A percentile compares a stretch with the other conserved stretches of the same genome.
Evolutionary conservation across 1,284 basidiomycete genomes (phyloP).

Genomic region (Schizopora paradoxa): DNA sequence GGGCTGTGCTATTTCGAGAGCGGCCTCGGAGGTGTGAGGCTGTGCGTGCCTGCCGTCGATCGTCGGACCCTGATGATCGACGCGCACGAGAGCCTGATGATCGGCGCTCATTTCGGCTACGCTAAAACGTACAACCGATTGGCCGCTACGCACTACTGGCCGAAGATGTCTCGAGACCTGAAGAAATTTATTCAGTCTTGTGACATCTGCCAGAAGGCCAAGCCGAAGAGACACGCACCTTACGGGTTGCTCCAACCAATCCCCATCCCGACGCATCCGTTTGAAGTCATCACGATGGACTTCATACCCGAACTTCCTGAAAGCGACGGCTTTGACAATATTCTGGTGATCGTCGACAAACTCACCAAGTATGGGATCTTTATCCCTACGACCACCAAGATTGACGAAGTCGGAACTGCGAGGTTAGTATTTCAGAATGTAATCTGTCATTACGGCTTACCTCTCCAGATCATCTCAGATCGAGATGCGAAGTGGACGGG

Average conservation of each 20-base stretch:
- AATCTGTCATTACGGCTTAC: background rate
- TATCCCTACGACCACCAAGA: conserved; percentile 24
- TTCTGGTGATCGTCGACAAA: conserved; percentile 33
- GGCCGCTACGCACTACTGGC: conserved; percentile 25
- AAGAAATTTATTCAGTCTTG: conserved; percentile 26
- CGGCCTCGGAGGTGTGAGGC: conserved; percentile 18
- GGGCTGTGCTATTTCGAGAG: conserved; percentile 26
- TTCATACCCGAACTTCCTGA: conserved; percentile 38
- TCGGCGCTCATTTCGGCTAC: conserved; percentile 29
- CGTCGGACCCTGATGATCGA: conserved; percentile 21
- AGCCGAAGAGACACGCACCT: conserved; percentile 22
- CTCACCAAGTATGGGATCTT: conserved; percentile 32
- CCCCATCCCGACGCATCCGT: conserved; percentile 35
- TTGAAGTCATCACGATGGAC: conserved; percentile 39
- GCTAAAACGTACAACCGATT: conserved; percentile 24
- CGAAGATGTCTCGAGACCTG: conserved; percentile 22
- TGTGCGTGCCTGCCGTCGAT: conserved; percentile 24
- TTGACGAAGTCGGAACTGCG: conserved; percentile 10
- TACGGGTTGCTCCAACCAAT: conserved; percentile 34
- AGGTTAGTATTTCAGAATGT: background rate
- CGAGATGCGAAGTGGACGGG: conserved; percentile 21
- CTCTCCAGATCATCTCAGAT: conserved; percentile 16
- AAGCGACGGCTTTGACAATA: conserved; percentile 29
- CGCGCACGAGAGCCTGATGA: conserved; percentile 23
- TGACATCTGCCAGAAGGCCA: conserved; percentile 31